These are phyloP conservation scores for Diaporthe sp. DNA, from an alignment of 2,329 filamentous ascomycete genomes.

Conservation along the genomic window DNA sequence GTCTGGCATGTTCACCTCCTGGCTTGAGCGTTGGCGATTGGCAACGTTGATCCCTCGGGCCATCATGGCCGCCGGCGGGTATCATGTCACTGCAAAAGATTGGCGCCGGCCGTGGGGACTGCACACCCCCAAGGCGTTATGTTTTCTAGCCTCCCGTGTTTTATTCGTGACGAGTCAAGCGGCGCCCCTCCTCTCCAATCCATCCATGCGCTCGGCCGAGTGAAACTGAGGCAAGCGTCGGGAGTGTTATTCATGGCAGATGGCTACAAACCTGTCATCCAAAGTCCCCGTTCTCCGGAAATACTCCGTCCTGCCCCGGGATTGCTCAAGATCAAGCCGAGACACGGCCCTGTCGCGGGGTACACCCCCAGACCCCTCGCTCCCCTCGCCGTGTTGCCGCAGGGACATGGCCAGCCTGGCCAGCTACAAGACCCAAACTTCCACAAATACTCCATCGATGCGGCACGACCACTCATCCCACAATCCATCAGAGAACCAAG, in stretches of 20 bases:
- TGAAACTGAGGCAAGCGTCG: slow-evolving; percentile 20
- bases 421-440: neutral
- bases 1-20: neutral
- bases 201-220: slow-evolving; percentile 28
- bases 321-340: slow-evolving; percentile 1
- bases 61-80: slow-evolving; percentile 4
- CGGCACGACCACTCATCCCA: neutral
- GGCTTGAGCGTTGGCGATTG: slow-evolving; percentile 13
- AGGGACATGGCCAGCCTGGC: neutral
- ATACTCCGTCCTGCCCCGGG: slow-evolving; percentile 12
- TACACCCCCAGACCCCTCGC: too few species aligned
- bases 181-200: neutral
- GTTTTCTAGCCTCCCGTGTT: slow-evolving; percentile 21
- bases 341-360: neutral
- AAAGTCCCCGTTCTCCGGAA: neutral
- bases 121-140: neutral
- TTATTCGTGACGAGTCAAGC: slow-evolving; percentile 19
- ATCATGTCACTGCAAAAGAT: too few species aligned
- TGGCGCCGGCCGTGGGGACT: too few species aligned
- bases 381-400: neutral
- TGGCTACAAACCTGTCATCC: slow-evolving; percentile 8
- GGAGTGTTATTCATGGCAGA: neutral
- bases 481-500: neutral
- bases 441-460: slow-evolving; percentile 5
- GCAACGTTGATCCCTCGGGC: slow-evolving; percentile 11